phyloP scores from a whole-genome alignment of 176 grass and related monocot genomes.

The Tillandsia fasciculata region DNA sequence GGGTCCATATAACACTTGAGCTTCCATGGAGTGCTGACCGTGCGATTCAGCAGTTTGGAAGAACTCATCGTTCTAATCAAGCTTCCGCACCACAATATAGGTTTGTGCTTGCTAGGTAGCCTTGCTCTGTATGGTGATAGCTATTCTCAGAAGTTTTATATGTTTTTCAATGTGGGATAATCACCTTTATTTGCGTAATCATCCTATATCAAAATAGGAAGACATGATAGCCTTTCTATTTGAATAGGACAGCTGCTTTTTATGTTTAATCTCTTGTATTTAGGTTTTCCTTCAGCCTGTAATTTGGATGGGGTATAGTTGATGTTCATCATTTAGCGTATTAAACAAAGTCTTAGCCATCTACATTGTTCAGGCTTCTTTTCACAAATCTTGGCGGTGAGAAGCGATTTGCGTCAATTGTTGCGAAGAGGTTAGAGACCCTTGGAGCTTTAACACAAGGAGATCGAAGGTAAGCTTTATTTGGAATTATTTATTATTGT shows the following conservation, averaged over 20 bases:
- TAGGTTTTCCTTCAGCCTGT: not conserved
- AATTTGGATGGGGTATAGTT: not conserved
- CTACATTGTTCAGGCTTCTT: conserved; percentile 47
- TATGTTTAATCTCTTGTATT: not conserved
- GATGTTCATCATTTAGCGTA: not conserved
- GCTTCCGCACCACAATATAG: conserved; percentile 95
- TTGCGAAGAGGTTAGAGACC: conserved; percentile 89
- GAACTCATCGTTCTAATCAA: conserved; percentile 99
- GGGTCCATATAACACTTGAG: conserved; percentile 98
- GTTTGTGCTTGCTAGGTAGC: conserved; percentile 27
- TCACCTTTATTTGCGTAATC: too few species aligned
- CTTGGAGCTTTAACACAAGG: conserved; percentile 99
- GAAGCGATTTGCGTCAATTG: conserved; percentile 92
- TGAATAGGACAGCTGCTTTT: not conserved
- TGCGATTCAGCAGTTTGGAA: conserved; percentile 95
- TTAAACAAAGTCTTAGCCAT: not conserved
- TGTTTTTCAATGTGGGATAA: too few species aligned
- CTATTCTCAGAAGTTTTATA: too few species aligned
- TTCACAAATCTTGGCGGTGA: conserved; percentile 98
- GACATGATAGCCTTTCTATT: too few species aligned
- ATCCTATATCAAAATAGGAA: too few species aligned
- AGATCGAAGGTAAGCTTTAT: conserved; percentile 53
- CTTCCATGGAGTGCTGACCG: conserved; percentile 98
- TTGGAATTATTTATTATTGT: conserved; percentile 6
- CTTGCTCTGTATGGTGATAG: not conserved